Evolutionary conservation across 192 early-diverging fungal species (phyloP).

Genomic region (Podila horticola): DNA sequence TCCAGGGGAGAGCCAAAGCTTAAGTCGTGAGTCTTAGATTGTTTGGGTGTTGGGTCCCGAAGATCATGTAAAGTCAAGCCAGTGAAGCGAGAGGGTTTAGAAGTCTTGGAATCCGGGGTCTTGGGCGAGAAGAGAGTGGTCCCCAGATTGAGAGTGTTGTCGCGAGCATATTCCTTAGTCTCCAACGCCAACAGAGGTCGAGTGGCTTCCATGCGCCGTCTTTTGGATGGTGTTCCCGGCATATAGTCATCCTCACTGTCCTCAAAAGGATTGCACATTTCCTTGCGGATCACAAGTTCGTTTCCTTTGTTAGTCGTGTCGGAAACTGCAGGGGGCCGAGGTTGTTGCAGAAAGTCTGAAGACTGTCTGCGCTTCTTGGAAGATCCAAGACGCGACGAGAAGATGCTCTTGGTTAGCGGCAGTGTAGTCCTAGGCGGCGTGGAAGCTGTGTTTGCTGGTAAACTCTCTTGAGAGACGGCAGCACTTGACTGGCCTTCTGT

Average conservation of each 20-base stretch:
- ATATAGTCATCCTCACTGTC: background rate
- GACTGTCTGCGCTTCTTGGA: conserved; percentile 42
- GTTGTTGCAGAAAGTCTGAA: conserved; percentile 11
- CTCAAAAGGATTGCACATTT: conserved; percentile 15
- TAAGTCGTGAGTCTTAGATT: conserved; percentile 3
- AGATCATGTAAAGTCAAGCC: conserved; percentile 40
- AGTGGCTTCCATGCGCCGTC: conserved; percentile 12
- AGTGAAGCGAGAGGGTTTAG: conserved; percentile 4
- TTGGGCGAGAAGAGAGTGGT: background rate
- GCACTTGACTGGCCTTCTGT: background rate
- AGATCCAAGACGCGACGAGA: conserved; percentile 12
- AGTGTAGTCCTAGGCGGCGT: background rate
- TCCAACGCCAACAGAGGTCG: conserved; percentile 1
- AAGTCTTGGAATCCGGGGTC: background rate
- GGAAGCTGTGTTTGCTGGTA: background rate
- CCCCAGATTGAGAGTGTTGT: background rate
- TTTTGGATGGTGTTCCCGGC: conserved; percentile 29
- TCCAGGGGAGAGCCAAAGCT: background rate
- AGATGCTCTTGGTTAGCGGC: background rate
- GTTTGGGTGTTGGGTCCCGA: conserved; percentile 40
- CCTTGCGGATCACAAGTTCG: conserved; percentile 6
- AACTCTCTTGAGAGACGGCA: no score
- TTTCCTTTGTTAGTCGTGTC: background rate
- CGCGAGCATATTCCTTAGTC: conserved; percentile 3
- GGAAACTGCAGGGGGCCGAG: background rate